A percentile compares a stretch with the other conserved stretches of the same genome.
Evolutionary conservation across 192 early-diverging fungal genomes (phyloP).

Genomic region (Rhizophagus sp.): DNA sequence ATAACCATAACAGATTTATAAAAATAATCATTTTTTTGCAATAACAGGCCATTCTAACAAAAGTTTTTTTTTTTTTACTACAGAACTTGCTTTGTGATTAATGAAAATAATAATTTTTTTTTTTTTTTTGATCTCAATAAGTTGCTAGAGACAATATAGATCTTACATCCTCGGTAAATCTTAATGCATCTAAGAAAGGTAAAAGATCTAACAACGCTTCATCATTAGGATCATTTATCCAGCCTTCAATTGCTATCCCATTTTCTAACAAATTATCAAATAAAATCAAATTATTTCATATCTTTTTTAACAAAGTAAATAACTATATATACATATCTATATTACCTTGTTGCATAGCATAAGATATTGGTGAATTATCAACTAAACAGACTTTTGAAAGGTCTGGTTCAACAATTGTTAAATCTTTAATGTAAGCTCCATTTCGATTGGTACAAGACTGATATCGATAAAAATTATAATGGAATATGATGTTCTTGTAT

Average conservation of each 20-base stretch:
- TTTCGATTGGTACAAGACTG: slow-evolving; percentile 71
- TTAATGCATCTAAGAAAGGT: slow-evolving; percentile 84
- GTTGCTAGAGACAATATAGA: slow-evolving; percentile 63
- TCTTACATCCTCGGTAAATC: slow-evolving; percentile 85
- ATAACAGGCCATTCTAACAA: not conserved
- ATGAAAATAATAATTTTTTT: not conserved
- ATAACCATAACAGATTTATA: too few species aligned
- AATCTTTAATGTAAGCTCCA: slow-evolving; percentile 78
- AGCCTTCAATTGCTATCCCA: slow-evolving; percentile 86
- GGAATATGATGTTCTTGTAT: slow-evolving; percentile 23
- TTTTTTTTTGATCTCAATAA: slow-evolving; percentile 26
- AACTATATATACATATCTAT: not conserved
- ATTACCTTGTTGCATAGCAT: slow-evolving; percentile 71
- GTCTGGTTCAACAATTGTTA: slow-evolving; percentile 72
- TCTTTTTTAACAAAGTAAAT: not conserved
- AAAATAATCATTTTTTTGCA: too few species aligned
- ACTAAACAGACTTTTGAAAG: slow-evolving; percentile 79
- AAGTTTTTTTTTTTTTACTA: not conserved
- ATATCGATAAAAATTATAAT: slow-evolving; percentile 7
- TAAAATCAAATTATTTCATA: not conserved
- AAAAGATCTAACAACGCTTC: slow-evolving; percentile 83
- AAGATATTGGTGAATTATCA: slow-evolving; percentile 81
- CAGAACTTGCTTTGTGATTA: not conserved
- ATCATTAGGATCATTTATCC: slow-evolving; percentile 78
- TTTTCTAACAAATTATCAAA: slow-evolving; percentile 61